Evolutionary conservation across 1,284 basidiomycete genomes (phyloP), one percentile per base, ranked within the genome.

Genomic region (Coniferiporia sulphurascens): DNA sequence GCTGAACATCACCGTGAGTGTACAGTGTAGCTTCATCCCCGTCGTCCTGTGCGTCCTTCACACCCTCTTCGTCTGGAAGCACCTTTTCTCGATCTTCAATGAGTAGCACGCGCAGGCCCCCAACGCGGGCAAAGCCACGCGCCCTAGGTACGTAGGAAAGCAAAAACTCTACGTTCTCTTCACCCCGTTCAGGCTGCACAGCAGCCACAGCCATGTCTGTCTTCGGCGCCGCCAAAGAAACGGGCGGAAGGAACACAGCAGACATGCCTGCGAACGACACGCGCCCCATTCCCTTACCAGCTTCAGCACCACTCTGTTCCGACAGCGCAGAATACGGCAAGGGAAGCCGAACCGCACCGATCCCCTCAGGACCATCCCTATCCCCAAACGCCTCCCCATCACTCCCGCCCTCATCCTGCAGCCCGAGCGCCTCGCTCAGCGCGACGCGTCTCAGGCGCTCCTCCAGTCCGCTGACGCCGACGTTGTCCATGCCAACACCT

Each of bases 241-340:
- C 63, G 1, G 68, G 67, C 1, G 70, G 70, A 17, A 88, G 70
- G 48, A 76, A 70, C 12, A 80, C 63, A 1, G 77, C 71, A n/a
- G 86, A 87, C 6, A 80, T 67, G 4, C 86, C 86, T 17, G 80
- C 71, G 65, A 79, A 82, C 6, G 73, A 66, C 21, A 82, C 77
- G 10, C 65, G 63, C n/a, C 63, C 65, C 9, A 27, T 56, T 8
- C 15, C 41, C 3, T 22, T 46, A n/a, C 48, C 27, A 52, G 15
- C 12, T 10, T 55, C 43, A 2, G 9, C 36, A 10, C 59, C 46
- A 21, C 9, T 52, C 48, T 51, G 35, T 46, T 21, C 48, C 10
- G 43, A 17, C 17, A 48, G 54, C 38, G 32, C 21, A 3, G 58
- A 53, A 48, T 56, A 58, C 1, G 59, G 63, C 3, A 52, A n/a